A percentile compares a stretch with the other conserved stretches of the same genome.
Conservation (phyloP, 139 green algal species). For the Micromonas commoda region DNA sequence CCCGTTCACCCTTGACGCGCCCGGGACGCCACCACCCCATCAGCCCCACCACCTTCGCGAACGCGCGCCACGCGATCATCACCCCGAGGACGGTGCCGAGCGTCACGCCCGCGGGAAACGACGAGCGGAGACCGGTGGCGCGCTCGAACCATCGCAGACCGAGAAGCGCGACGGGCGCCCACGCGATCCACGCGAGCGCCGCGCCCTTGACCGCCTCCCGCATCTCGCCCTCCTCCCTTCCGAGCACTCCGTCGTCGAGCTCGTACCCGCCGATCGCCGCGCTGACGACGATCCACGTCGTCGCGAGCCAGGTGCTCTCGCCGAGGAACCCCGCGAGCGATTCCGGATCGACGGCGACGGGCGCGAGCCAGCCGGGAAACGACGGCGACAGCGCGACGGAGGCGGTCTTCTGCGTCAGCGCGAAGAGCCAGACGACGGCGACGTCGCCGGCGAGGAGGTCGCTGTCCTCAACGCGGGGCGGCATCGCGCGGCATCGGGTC, state of each 20-base stretch:
- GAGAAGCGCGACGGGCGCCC: neutral
- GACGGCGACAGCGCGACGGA: neutral
- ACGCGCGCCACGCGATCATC: constrained; percentile 2
- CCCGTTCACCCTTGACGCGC: neutral
- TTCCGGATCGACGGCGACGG: neutral
- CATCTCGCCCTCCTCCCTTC: neutral
- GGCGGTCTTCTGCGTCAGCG: neutral
- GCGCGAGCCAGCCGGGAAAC: constrained; percentile 16
- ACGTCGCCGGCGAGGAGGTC: neutral
- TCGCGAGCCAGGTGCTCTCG: neutral
- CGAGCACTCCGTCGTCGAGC: neutral
- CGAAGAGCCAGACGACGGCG: neutral
- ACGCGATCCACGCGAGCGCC: neutral
- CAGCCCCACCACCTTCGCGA: neutral
- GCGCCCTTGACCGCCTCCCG: neutral
- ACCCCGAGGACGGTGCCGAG: neutral
- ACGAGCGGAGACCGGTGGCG: neutral
- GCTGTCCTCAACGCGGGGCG: neutral
- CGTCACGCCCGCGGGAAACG: neutral
- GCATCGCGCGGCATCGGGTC: neutral
- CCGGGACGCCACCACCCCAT: neutral
- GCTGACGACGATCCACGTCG: neutral
- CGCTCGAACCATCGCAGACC: neutral
- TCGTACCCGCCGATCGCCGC: neutral
- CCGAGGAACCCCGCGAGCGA: neutral